These are phyloP conservation scores for Colletotrichum gigasporum DNA, from an alignment of 2,329 filamentous ascomycete species.

Conservation along the genomic window DNA sequence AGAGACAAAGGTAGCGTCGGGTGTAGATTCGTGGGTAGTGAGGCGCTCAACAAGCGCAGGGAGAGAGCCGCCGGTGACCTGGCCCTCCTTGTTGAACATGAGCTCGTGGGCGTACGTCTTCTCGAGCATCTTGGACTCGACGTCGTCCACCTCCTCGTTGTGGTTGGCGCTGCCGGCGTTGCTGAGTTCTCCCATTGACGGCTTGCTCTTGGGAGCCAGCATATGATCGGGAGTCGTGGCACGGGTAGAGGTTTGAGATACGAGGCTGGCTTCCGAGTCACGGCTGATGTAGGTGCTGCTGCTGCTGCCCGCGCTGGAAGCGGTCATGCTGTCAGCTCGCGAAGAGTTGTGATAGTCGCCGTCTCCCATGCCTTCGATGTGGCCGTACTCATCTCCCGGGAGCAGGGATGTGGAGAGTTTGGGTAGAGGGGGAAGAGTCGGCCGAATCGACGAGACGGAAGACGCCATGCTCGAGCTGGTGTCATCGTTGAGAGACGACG, in stretches of 20 bases:
- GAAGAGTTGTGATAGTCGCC: slow-evolving; percentile 61
- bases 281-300: slow-evolving; percentile 82
- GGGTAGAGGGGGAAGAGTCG: slow-evolving; percentile 63
- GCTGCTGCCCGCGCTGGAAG: slow-evolving; percentile 80
- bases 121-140: slow-evolving; percentile 85
- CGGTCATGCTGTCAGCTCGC: slow-evolving; percentile 75
- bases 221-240: slow-evolving; percentile 84
- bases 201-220: slow-evolving; percentile 63
- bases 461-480: slow-evolving; percentile 54
- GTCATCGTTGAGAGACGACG: slow-evolving; percentile 54
- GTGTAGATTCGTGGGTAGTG: slow-evolving; percentile 91
- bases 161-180: slow-evolving; percentile 67
- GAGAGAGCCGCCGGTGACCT: slow-evolving; percentile 91
- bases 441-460: slow-evolving; percentile 58
- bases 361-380: slow-evolving; percentile 57
- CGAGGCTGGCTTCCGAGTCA: slow-evolving; percentile 81
- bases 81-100: slow-evolving; percentile 92
- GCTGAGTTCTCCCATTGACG: slow-evolving; percentile 76
- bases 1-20: slow-evolving; percentile 89
- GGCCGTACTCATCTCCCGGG: slow-evolving; percentile 57
- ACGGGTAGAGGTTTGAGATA: slow-evolving; percentile 85
- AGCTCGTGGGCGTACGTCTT: slow-evolving; percentile 93
- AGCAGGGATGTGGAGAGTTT: slow-evolving; percentile 63
- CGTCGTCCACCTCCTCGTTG: slow-evolving; percentile 81
- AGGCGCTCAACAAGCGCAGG: slow-evolving; percentile 93